phyloP scores from a whole-genome alignment of 1,284 basidiomycete species.

The Moniliophthora roreri region DNA sequence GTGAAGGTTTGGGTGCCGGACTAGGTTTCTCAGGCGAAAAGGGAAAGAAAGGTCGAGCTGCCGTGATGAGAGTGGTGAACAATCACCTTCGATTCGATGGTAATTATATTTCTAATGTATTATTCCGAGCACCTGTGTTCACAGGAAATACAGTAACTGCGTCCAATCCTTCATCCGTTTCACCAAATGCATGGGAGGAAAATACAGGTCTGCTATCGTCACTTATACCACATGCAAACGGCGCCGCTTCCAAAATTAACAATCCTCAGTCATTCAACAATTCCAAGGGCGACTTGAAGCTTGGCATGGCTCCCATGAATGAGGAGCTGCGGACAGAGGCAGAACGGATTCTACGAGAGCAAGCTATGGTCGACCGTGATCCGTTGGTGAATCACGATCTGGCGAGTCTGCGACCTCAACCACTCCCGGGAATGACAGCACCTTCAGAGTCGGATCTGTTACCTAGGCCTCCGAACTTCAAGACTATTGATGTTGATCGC shows the following conservation, averaged over 20 bases:
- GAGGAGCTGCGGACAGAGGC: constrained; percentile 82
- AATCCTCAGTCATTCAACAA: constrained; percentile 75
- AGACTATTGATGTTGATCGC: constrained; percentile 85
- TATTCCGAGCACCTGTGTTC: constrained; percentile 20
- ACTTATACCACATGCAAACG: constrained; percentile 64
- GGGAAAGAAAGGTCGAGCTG: constrained; percentile 75
- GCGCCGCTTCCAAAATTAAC: constrained; percentile 37
- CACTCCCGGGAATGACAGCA: constrained; percentile 51
- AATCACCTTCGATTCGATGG: constrained; percentile 91
- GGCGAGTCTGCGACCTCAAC: constrained; percentile 47
- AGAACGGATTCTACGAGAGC: constrained; percentile 70
- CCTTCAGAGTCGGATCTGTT: constrained; percentile 76
- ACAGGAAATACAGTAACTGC: constrained; percentile 57
- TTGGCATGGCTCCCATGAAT: constrained; percentile 77
- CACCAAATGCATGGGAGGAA: constrained; percentile 74
- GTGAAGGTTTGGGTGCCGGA: constrained; percentile 80
- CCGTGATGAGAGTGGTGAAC: constrained; percentile 93
- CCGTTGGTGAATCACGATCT: constrained; percentile 64
- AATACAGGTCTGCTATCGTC: constrained; percentile 79
- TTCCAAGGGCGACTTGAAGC: constrained; percentile 75
- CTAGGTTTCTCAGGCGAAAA: constrained; percentile 83
- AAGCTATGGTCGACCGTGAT: constrained; percentile 70
- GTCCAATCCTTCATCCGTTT: constrained; percentile 63
- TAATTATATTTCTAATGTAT: constrained; percentile 34
- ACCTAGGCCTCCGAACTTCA: constrained; percentile 81